A percentile compares a stretch with the other conserved stretches of the same genome.
Evolutionary conservation across 2,329 filamentous ascomycete species (phyloP).

Genomic region (Elsinoe perseae): DNA sequence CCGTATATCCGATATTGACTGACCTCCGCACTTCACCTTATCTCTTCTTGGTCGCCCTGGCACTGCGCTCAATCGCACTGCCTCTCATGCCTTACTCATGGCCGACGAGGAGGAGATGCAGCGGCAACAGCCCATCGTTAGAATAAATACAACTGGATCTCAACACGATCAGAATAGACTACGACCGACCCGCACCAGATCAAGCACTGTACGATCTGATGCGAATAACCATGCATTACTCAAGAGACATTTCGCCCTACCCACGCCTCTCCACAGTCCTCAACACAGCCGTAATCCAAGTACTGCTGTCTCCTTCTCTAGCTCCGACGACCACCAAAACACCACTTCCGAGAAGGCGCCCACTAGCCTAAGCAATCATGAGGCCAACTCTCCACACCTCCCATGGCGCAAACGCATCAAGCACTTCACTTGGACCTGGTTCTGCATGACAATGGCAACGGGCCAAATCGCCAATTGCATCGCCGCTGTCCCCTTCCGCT

Average conservation of each 20-base stretch:
- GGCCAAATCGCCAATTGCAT: conserved; percentile 54
- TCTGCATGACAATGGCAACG: conserved; percentile 59
- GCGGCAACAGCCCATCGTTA: not conserved
- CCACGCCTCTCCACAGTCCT: conserved; percentile 11
- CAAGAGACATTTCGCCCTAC: not conserved
- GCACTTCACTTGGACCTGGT: conserved; percentile 71
- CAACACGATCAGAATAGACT: not conserved
- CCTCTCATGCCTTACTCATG: not conserved
- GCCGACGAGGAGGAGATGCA: not conserved
- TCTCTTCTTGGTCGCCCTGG: too few species aligned
- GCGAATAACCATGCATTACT: not conserved
- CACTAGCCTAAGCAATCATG: not conserved
- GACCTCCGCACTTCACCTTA: not conserved
- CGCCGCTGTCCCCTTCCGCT: conserved; percentile 39
- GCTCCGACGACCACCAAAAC: not conserved
- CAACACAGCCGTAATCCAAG: not conserved
- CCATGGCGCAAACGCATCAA: conserved; percentile 49
- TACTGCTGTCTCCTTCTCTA: not conserved
- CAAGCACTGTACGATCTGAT: not conserved
- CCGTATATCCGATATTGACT: not conserved
- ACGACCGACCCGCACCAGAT: not conserved
- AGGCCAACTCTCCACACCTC: conserved; percentile 22
- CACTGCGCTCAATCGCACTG: not conserved
- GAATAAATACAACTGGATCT: not conserved
- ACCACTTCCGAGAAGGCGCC: not conserved